phyloP scores from a whole-genome alignment of 2,329 filamentous ascomycete species.

The Gyromitra esculenta region DNA sequence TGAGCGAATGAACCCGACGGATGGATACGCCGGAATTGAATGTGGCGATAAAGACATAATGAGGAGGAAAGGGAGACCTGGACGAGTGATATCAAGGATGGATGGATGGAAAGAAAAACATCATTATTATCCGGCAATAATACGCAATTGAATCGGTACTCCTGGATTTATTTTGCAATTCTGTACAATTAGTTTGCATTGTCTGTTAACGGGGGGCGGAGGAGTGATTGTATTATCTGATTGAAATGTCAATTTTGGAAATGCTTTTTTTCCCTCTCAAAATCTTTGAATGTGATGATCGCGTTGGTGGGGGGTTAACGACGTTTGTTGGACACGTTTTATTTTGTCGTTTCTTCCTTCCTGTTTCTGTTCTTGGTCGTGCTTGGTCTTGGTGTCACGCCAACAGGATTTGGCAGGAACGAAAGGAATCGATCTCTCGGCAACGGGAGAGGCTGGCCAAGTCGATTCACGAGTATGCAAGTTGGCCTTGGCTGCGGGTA shows the following conservation, averaged over 20 bases:
- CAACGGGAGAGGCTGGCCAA: too few relatives aligned
- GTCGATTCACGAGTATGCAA: too few relatives aligned
- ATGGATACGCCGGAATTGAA: neutral
- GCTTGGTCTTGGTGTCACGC: too few relatives aligned
- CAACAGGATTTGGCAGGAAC: too few relatives aligned
- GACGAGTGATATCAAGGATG: neutral
- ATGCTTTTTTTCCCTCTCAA: neutral
- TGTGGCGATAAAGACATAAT: neutral
- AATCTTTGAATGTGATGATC: neutral
- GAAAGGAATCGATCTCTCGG: too few relatives aligned
- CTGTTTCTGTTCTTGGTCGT: too few relatives aligned
- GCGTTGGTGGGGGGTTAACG: too few relatives aligned
- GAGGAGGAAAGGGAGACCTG: neutral
- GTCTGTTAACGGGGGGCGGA: neutral
- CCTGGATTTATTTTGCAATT: neutral
- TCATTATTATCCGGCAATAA: neutral
- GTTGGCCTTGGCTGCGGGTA: too few relatives aligned
- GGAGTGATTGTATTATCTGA: slow-evolving; percentile 6
- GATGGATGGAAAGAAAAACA: neutral
- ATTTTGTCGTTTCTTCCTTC: too few relatives aligned
- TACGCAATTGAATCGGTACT: neutral
- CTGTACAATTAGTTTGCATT: neutral
- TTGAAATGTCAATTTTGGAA: slow-evolving; percentile 2
- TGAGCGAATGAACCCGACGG: neutral
- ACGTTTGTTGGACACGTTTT: too few relatives aligned